Conservation (phyloP, 2,329 filamentous ascomycete genomes). For the Cladosporium cucumerinum region DNA sequence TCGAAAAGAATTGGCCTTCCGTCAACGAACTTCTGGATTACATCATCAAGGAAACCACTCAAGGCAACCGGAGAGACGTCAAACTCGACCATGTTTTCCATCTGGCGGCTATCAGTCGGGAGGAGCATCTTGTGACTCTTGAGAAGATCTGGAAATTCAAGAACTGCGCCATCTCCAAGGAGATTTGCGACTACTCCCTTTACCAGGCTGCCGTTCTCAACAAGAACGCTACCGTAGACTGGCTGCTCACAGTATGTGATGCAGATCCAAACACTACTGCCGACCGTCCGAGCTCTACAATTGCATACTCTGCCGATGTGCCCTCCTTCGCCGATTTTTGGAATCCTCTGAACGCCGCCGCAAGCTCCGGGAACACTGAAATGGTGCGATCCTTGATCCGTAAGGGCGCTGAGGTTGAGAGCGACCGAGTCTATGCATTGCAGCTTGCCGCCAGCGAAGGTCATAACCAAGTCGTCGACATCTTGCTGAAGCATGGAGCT, state of each 20-base stretch:
- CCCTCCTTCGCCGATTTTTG: not conserved
- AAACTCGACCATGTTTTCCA: not conserved
- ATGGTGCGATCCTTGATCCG: not conserved
- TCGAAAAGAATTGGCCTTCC: not conserved
- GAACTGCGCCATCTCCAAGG: not conserved
- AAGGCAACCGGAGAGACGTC: not conserved
- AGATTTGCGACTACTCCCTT: not conserved
- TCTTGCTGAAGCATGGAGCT: not conserved
- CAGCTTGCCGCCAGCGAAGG: not conserved
- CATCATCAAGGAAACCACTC: not conserved
- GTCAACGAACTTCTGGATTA: not conserved
- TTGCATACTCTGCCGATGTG: not conserved
- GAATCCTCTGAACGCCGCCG: not conserved
- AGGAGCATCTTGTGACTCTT: not conserved
- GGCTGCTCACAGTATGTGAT: not conserved
- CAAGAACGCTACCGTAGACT: not conserved
- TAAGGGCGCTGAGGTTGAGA: not conserved
- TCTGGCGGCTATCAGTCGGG: not conserved
- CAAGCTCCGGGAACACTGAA: not conserved
- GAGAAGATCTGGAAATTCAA: not conserved
- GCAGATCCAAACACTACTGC: not conserved
- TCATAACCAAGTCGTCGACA: not conserved
- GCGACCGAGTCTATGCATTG: not conserved
- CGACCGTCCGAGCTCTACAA: too few relatives aligned
- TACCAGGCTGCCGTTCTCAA: not conserved